These are phyloP conservation scores for Lipomyces spencermartinsiae DNA, from an alignment of 805 yeast genomes.

Conservation along the genomic window DNA sequence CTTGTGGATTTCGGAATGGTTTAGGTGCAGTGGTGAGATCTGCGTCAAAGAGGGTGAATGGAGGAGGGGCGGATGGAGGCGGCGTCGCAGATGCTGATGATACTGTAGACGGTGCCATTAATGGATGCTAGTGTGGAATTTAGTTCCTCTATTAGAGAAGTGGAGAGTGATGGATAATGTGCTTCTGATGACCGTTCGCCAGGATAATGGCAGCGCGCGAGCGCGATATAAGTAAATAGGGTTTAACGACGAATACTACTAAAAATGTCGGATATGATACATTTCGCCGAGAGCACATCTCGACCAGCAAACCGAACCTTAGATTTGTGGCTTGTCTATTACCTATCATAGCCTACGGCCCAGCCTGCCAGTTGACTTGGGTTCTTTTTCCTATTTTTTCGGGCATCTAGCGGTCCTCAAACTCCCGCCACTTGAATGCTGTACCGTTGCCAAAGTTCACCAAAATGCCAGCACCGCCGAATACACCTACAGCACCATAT, in stretches of 20 bases:
- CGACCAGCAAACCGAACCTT: too few relatives aligned
- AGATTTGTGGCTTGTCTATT: too few relatives aligned
- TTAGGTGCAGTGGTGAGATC: constrained; percentile 40
- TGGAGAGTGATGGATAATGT: background rate
- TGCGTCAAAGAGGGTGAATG: constrained; percentile 38
- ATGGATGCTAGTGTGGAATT: background rate
- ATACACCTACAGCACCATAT: constrained; percentile 42
- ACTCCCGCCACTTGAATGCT: too few relatives aligned
- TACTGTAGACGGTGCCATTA: constrained; percentile 7
- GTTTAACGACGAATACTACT: too few relatives aligned
- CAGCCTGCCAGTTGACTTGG: background rate
- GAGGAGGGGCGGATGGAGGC: constrained; percentile 12
- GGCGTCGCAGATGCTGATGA: constrained; percentile 15
- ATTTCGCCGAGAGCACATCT: too few relatives aligned
- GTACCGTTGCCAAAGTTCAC: constrained; percentile 39
- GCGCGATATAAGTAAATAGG: too few relatives aligned
- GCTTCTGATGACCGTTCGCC: too few relatives aligned
- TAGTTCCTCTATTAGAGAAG: background rate
- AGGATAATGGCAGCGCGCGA: background rate
- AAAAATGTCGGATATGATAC: too few relatives aligned
- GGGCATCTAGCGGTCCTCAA: too few relatives aligned
- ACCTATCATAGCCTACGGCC: too few relatives aligned
- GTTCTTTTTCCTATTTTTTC: too few relatives aligned
- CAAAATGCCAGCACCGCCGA: constrained; percentile 40
- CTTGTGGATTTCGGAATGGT: constrained; percentile 61